These are phyloP conservation scores for Coemansia sp. DNA, from an alignment of 192 early-diverging fungal genomes.

Conservation along the genomic window DNA sequence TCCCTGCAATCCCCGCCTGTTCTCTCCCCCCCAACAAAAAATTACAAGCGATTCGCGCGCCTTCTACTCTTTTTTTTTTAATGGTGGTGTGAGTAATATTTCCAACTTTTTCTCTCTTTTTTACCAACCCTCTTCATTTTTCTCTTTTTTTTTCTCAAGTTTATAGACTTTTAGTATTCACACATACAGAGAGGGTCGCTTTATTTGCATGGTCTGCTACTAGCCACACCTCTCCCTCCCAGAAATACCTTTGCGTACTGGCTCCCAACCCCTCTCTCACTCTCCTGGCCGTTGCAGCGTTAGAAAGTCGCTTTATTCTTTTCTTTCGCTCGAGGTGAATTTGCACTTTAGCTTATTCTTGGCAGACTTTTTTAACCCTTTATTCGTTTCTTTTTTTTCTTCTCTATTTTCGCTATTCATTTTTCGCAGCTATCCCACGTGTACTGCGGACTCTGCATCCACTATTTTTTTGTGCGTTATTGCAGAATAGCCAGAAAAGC, in stretches of 20 bases:
- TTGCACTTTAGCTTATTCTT: not conserved
- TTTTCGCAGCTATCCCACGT: not conserved
- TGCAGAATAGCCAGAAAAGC: not conserved
- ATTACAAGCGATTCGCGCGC: not conserved
- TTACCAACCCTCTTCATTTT: not conserved
- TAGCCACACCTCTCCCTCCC: too few relatives aligned
- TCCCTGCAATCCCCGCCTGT: not conserved
- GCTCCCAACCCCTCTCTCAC: too few relatives aligned
- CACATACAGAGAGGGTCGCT: too few relatives aligned
- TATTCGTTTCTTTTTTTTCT: not conserved
- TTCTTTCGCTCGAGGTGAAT: too few relatives aligned
- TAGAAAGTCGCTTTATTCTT: too few relatives aligned
- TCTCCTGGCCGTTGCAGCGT: too few relatives aligned
- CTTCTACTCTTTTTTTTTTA: too few relatives aligned
- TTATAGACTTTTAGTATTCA: too few relatives aligned
- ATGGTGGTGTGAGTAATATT: not conserved
- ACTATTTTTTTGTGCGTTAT: not conserved
- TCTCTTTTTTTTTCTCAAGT: not conserved
- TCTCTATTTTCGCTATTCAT: constrained; percentile 4
- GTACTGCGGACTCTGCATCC: not conserved
- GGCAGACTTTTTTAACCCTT: not conserved
- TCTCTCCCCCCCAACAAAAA: not conserved
- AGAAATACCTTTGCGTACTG: too few relatives aligned
- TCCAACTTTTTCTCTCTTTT: not conserved
- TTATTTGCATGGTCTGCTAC: too few relatives aligned